Conservation (phyloP, 306 rosid genomes). For the Malus asiatica region DNA sequence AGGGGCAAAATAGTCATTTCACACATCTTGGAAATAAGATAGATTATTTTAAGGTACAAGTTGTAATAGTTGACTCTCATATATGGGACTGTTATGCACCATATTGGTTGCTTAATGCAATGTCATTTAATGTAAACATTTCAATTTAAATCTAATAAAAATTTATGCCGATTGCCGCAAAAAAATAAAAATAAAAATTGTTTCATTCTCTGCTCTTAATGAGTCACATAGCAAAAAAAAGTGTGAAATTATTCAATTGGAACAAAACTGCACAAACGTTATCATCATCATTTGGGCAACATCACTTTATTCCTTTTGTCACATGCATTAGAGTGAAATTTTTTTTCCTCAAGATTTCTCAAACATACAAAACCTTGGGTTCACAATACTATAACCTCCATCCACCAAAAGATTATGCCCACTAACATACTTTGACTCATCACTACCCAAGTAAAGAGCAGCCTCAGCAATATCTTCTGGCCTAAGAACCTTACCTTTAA, state of each 20-base stretch:
- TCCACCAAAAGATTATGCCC: conserved; percentile 42
- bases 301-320: neutral
- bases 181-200: too few relatives aligned
- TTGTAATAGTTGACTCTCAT: too few relatives aligned
- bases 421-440: conserved; percentile 43
- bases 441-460: conserved; percentile 43
- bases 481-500: conserved; percentile 15
- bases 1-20: too few relatives aligned
- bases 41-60: too few relatives aligned
- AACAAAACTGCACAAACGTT: neutral
- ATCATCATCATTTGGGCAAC: neutral
- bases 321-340: neutral
- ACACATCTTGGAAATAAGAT: fast-evolving
- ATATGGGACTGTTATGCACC: too few relatives aligned
- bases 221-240: too few relatives aligned
- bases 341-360: neutral
- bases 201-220: too few relatives aligned
- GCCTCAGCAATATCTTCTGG: conserved; percentile 43
- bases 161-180: too few relatives aligned
- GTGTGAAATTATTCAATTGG: neutral
- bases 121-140: too few relatives aligned
- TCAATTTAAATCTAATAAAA: too few relatives aligned
- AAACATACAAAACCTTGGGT: conserved; percentile 12
- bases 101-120: too few relatives aligned
- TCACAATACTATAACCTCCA: conserved; percentile 32